These are phyloP conservation scores for Cercospora brassicicola DNA, from an alignment of 2,329 filamentous ascomycete species.

Conservation along the genomic window DNA sequence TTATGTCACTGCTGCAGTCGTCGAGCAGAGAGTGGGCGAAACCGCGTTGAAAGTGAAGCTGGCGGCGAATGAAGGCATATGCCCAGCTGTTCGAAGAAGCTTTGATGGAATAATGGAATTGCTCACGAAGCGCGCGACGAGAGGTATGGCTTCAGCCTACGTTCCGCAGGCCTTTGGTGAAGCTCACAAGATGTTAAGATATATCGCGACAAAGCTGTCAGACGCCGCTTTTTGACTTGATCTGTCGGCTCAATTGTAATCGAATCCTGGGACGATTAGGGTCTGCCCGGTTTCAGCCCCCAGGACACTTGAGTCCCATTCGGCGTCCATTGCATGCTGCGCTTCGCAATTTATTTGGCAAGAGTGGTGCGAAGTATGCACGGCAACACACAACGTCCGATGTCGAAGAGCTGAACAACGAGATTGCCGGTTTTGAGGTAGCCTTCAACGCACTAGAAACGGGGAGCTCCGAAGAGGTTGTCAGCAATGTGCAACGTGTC, in stretches of 20 bases:
- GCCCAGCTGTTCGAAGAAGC: background rate
- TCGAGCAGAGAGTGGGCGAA: background rate
- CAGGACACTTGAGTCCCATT: background rate
- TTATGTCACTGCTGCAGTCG: background rate
- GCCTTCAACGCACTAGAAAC: background rate
- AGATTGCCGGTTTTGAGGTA: background rate
- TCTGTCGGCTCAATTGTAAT: background rate
- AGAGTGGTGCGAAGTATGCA: background rate
- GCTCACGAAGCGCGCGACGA: background rate
- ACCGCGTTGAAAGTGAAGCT: background rate
- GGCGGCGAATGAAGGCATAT: background rate
- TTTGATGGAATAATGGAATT: background rate
- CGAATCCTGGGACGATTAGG: background rate
- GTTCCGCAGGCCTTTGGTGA: background rate
- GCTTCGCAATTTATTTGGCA: background rate
- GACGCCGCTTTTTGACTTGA: background rate
- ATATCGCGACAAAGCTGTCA: background rate
- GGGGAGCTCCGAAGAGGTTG: background rate
- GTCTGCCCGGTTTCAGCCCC: background rate
- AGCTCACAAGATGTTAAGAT: background rate
- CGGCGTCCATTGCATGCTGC: background rate
- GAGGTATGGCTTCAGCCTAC: background rate
- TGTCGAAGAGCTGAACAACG: background rate
- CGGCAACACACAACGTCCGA: background rate
- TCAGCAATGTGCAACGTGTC: background rate